Conservation (phyloP, 352 stramenopile genomes). For the Pythium volutum region DNA sequence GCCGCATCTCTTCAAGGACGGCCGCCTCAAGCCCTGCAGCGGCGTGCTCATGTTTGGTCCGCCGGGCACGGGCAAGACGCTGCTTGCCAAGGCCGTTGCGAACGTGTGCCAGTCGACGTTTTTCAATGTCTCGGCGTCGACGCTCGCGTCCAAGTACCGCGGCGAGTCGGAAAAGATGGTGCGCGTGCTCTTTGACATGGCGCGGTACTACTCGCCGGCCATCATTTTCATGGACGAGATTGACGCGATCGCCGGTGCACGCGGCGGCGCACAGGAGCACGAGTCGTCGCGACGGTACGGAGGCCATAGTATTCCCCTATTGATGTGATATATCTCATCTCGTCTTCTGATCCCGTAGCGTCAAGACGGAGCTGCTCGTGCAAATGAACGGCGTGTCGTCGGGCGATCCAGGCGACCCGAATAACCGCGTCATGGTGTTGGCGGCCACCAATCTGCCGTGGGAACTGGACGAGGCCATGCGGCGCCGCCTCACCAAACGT, state of each 20-base stretch:
- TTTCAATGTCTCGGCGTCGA: conserved; percentile 96
- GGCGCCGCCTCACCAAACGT: conserved; percentile 91
- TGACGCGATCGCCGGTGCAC: conserved; percentile 88
- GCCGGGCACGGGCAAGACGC: conserved; percentile 99
- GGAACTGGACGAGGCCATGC: conserved; percentile 91
- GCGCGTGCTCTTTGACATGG: conserved; percentile 97
- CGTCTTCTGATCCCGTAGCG: conserved; percentile 33
- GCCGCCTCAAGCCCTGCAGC: conserved; percentile 76
- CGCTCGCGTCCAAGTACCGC: conserved; percentile 91
- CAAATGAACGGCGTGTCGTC: conserved; percentile 95
- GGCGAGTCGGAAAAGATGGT: conserved; percentile 96
- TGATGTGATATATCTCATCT: background rate
- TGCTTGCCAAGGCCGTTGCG: conserved; percentile 98
- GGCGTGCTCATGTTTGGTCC: conserved; percentile 87
- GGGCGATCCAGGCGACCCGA: conserved; percentile 26
- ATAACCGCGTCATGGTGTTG: conserved; percentile 86
- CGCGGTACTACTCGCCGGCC: conserved; percentile 94
- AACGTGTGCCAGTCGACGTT: conserved; percentile 99
- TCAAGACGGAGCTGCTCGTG: conserved; percentile 98
- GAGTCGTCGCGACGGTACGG: conserved; percentile 75
- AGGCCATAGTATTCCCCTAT: too few species aligned
- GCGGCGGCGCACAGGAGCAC: conserved; percentile 75
- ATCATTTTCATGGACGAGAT: conserved; percentile 99
- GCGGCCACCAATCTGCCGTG: conserved; percentile 92
- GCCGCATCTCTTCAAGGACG: conserved; percentile 82